Conservation (phyloP, 140 eudicot species). For the Cichorium intybus region DNA sequence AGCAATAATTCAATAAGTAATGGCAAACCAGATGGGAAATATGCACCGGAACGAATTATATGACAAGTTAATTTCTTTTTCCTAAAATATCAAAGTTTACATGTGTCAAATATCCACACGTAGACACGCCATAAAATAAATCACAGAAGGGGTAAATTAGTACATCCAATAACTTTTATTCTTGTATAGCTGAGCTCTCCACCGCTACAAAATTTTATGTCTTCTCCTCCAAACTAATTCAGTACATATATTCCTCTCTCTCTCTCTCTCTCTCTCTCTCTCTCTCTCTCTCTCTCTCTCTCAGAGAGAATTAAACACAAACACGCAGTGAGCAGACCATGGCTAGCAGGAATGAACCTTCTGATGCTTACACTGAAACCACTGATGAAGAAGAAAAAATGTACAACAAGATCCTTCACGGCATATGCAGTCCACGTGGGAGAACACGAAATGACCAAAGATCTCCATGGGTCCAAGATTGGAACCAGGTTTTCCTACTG, state of each 20-base stretch:
- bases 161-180: slow-evolving; percentile 3
- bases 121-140: background rate
- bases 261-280: background rate
- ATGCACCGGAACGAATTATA: too few species aligned
- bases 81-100: background rate
- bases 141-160: slow-evolving; percentile 6
- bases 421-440: slow-evolving; percentile 21
- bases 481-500: slow-evolving; percentile 73
- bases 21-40: too few species aligned
- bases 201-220: slow-evolving; percentile 6
- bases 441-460: slow-evolving; percentile 45
- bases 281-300: background rate
- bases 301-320: background rate
- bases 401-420: background rate
- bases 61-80: too few species aligned
- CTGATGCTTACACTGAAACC: slow-evolving; percentile 29
- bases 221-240: slow-evolving; percentile 9
- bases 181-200: background rate
- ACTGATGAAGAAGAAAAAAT: slow-evolving; percentile 22
- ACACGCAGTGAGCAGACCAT: slow-evolving; percentile 13
- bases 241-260: slow-evolving; percentile 24
- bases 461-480: slow-evolving; percentile 64
- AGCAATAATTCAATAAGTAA: too few species aligned
- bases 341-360: slow-evolving; percentile 22
- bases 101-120: background rate